Evolutionary conservation across 2,329 filamentous ascomycete species (phyloP).

Genomic region (Ascosphaera aggregata): DNA sequence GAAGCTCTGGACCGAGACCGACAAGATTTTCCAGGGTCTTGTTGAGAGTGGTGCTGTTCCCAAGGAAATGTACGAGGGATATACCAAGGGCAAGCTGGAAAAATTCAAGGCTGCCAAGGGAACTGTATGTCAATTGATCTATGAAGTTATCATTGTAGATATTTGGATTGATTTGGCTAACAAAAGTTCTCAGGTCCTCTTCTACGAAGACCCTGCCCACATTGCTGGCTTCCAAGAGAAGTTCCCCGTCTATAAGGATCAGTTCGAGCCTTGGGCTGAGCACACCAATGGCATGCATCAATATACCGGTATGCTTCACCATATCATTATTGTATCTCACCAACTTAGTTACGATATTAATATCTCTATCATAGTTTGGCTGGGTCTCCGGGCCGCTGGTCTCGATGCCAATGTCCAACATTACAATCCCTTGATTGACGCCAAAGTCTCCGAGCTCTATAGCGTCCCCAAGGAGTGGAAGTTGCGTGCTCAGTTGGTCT

Average conservation of each 20-base stretch:
- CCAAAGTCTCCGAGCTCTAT: conserved; percentile 46
- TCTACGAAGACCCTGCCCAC: conserved; percentile 56
- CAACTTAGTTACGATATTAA: not conserved
- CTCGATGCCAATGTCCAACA: conserved; percentile 80
- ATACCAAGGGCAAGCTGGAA: conserved; percentile 22
- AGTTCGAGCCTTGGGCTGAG: conserved; percentile 53
- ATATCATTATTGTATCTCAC: not conserved
- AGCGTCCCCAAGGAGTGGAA: conserved; percentile 48
- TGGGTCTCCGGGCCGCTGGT: conserved; percentile 59
- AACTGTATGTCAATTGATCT: conserved; percentile 30
- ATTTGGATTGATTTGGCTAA: not conserved
- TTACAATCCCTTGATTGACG: conserved; percentile 72
- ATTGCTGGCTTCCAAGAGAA: conserved; percentile 43
- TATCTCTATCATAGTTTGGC: conserved; percentile 33
- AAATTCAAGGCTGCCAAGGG: conserved; percentile 52
- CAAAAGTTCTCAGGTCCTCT: conserved; percentile 34
- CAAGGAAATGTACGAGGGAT: conserved; percentile 31
- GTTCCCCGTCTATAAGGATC: conserved; percentile 51
- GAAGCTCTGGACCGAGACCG: conserved; percentile 54
- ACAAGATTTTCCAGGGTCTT: conserved; percentile 37
- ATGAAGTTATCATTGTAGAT: not conserved
- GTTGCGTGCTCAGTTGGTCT: conserved; percentile 64
- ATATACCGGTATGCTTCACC: conserved; percentile 27
- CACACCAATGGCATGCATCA: conserved; percentile 70
- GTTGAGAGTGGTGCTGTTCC: conserved; percentile 30